phyloP scores from a whole-genome alignment of 1,284 basidiomycete genomes.

The Phellinidium pouzarii region DNA sequence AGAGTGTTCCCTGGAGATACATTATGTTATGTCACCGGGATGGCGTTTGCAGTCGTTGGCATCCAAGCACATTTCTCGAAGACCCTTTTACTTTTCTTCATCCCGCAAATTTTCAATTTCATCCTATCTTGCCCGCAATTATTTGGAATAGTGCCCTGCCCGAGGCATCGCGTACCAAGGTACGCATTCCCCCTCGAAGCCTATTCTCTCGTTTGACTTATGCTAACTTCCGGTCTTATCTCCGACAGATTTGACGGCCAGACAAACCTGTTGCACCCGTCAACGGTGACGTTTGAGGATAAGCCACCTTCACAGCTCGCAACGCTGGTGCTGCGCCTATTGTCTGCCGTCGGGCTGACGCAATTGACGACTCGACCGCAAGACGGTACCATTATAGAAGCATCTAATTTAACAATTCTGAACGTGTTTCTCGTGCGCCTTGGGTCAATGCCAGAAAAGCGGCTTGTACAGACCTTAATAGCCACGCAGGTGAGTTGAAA shows the following conservation, averaged over 20 bases:
- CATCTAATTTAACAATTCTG: conserved; percentile 84
- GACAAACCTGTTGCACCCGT: conserved; percentile 71
- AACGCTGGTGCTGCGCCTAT: conserved; percentile 45
- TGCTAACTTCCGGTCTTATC: neutral
- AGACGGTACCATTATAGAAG: conserved; percentile 53
- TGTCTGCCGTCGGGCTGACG: conserved; percentile 62
- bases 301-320: conserved; percentile 49
- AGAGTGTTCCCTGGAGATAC: conserved; percentile 95
- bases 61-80: conserved; percentile 98
- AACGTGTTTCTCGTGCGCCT: conserved; percentile 75
- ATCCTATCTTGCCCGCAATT: conserved; percentile 91
- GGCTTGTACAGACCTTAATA: conserved; percentile 68
- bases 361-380: conserved; percentile 51
- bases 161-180: conserved; percentile 89
- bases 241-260: conserved; percentile 60
- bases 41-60: conserved; percentile 94
- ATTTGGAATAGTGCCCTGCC: conserved; percentile 90
- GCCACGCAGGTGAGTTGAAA: conserved; percentile 55
- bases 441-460: conserved; percentile 79
- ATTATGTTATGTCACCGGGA: conserved; percentile 94
- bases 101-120: conserved; percentile 98
- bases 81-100: conserved; percentile 92
- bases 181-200: conserved; percentile 28
- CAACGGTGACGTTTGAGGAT: conserved; percentile 51
- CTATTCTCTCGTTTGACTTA: conserved; percentile 9